Base-by-base conservation (phyloP, 2,329 filamentous ascomycete species). In the Verticillium zaregamsianum region DNA sequence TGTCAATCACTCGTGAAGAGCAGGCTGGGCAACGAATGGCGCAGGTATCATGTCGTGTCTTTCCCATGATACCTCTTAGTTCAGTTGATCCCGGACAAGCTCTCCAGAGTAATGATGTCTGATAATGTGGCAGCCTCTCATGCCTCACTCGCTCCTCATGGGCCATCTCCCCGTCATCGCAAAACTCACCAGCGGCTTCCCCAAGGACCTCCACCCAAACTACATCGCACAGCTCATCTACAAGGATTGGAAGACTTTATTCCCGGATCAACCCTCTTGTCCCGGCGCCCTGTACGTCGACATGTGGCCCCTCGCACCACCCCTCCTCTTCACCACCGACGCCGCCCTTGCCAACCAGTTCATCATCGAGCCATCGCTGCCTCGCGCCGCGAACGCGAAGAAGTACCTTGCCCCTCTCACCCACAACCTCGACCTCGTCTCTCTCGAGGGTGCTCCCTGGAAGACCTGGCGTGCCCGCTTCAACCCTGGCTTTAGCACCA, bases 401-500 rank as follows among this genome's bases (percentile, higher is more conserved):
- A 57, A 62, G 3, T 58, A 67, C 25, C 49, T 72, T 8, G 59
- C 60, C 9, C 75, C 74, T 2, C 60, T 77, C 8, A 75, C 74
- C 2, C 65, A 67, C 28, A 69, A 68, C 15, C 55, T 67, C 3
- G 76, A 78, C 58, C 63, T 78, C 0, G 61, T 73, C 3, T 70
- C 69, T 6, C 67, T 68, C 49, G 71, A 76, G 8, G 74, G 73
- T 2, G 62, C 57, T 3, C 62, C 63, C 31, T 73, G 70, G 61
- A 67, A 68, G 33, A 35, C 68, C 8, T 77, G 74, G 71, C 72
- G 58, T 61, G 65, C 65, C 33, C 60, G 70, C 23, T 71, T 78
- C 33, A 77, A 70, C 28, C 75, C 73, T 1, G 74, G 71, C 2
- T 79, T 79, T 62, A 76, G 74, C 56, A 66, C 69, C 23, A 69